Evolutionary conservation across 164 flowering plant species (phyloP).

Genomic region (Buxus sempervirens): DNA sequence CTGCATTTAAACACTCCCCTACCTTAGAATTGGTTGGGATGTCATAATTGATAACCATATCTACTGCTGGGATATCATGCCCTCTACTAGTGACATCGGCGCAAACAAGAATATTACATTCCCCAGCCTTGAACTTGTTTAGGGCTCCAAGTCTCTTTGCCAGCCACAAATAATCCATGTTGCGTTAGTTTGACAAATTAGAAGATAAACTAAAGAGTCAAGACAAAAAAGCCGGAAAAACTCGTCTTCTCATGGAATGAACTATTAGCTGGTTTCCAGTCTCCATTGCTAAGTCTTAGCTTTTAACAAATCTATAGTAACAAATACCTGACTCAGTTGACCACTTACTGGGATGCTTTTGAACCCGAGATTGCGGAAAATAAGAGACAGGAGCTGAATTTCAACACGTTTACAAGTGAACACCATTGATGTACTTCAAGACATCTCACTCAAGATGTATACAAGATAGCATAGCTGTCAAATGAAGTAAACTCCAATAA

Average conservation of each 20-base stretch:
- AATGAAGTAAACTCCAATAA: too few relatives aligned
- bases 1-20: too few relatives aligned
- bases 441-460: slow-evolving; percentile 61
- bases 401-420: slow-evolving; percentile 88
- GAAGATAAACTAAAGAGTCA: neutral
- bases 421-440: slow-evolving; percentile 73
- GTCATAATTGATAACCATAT: slow-evolving; percentile 91
- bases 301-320: too few relatives aligned
- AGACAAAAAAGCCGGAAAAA: slow-evolving; percentile 9
- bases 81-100: slow-evolving; percentile 98
- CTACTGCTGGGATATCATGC: slow-evolving; percentile 93
- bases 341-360: slow-evolving; percentile 88
- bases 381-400: slow-evolving; percentile 60
- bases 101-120: slow-evolving; percentile 79
- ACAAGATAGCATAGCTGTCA: slow-evolving; percentile 66
- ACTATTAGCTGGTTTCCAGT: too few relatives aligned
- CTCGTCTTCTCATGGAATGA: too few relatives aligned
- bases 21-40: slow-evolving; percentile 90
- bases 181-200: too few relatives aligned
- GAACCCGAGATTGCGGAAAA: slow-evolving; percentile 82
- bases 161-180: slow-evolving; percentile 31
- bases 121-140: slow-evolving; percentile 89
- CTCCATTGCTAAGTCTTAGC: too few relatives aligned
- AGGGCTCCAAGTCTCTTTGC: slow-evolving; percentile 81
- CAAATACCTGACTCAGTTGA: slow-evolving; percentile 84